Percentiles rank a stretch among this genome's conserved stretches.
These are phyloP conservation scores for Colletotrichum tropicale DNA, from an alignment of 2,329 filamentous ascomycete genomes.

Conservation along the genomic window DNA sequence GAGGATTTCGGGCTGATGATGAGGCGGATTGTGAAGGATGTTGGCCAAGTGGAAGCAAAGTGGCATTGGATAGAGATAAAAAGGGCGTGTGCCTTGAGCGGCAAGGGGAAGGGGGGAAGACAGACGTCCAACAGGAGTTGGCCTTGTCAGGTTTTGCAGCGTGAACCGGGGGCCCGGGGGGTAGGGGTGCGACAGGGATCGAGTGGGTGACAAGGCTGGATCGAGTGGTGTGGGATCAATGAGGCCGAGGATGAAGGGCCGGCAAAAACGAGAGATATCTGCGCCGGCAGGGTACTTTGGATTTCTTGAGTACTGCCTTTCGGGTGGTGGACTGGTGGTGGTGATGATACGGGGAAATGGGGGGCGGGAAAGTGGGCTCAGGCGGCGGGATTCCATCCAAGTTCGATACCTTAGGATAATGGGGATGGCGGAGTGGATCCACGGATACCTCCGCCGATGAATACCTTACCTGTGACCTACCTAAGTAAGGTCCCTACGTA, in stretches of 20 bases:
- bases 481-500: too few species aligned
- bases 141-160: slow-evolving; percentile 1
- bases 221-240: not conserved
- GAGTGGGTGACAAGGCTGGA: not conserved
- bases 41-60: not conserved
- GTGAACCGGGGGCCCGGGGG: not conserved
- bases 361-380: not conserved
- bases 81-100: not conserved
- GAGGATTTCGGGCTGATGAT: not conserved
- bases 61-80: slow-evolving; percentile 3
- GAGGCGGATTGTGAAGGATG: not conserved
- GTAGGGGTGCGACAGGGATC: not conserved
- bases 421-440: not conserved
- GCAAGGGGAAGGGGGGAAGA: not conserved
- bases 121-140: not conserved
- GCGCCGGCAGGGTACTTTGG: not conserved
- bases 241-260: not conserved
- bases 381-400: not conserved
- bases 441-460: not conserved
- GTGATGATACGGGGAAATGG: not conserved
- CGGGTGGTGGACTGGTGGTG: not conserved
- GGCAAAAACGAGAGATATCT: slow-evolving; percentile 1
- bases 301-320: not conserved
- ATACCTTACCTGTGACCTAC: not conserved
- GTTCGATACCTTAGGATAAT: not conserved